These are phyloP conservation scores for Laguncularia racemosa DNA, from an alignment of 345 rosid genomes.

Conservation along the genomic window DNA sequence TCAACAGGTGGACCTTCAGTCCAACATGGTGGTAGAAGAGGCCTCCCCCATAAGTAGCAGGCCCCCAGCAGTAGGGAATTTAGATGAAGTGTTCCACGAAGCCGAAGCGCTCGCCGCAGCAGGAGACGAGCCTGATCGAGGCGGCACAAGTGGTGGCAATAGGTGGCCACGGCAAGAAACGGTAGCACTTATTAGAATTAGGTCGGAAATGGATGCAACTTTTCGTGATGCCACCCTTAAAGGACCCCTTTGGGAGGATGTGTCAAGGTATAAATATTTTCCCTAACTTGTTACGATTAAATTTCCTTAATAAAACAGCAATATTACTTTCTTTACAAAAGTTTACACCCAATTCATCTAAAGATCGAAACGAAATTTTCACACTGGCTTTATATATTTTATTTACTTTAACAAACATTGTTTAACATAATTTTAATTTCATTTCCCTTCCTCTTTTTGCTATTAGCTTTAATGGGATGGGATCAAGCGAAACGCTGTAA, in stretches of 20 bases:
- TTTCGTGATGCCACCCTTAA: slow-evolving; percentile 83
- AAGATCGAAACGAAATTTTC: too few relatives aligned
- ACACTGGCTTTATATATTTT: too few relatives aligned
- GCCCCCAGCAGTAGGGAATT: slow-evolving; percentile 53
- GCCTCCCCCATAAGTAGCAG: slow-evolving; percentile 91
- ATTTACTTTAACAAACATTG: too few relatives aligned
- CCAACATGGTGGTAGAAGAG: slow-evolving; percentile 50
- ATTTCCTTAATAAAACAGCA: neutral
- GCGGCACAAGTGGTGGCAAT: slow-evolving; percentile 44
- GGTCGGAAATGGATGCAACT: slow-evolving; percentile 83
- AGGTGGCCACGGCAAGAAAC: slow-evolving; percentile 96
- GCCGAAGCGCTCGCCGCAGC: slow-evolving; percentile 22
- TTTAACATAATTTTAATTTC: too few relatives aligned
- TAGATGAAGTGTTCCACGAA: slow-evolving; percentile 35
- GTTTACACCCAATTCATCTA: too few relatives aligned
- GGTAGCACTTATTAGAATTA: slow-evolving; percentile 64
- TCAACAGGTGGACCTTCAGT: slow-evolving; percentile 16
- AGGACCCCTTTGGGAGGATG: slow-evolving; percentile 91
- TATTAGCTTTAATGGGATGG: too few relatives aligned
- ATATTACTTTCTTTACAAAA: too few relatives aligned
- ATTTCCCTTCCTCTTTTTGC: too few relatives aligned
- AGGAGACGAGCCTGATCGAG: slow-evolving; percentile 36
- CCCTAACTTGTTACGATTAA: neutral
- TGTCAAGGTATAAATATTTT: slow-evolving; percentile 48
- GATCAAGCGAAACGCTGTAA: too few relatives aligned